Evolutionary conservation across 768 basidiomycete genomes (phyloP).

Genomic region (Boletus rufocinnamomeus): DNA sequence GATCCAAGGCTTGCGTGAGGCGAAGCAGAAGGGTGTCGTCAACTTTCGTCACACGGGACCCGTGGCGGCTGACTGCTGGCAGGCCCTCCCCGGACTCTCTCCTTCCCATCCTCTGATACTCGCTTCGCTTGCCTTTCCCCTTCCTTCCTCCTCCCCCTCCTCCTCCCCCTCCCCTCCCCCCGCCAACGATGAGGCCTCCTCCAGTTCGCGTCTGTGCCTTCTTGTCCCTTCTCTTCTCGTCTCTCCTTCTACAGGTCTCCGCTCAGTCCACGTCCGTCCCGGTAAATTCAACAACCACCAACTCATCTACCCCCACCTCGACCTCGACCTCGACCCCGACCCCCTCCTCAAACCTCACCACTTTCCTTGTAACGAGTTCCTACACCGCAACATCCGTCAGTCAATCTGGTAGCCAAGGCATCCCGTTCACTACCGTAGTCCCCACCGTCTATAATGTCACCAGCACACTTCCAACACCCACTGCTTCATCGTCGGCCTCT

Average conservation of each 20-base stretch:
- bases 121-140: background rate
- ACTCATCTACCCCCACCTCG: background rate
- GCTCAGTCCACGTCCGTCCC: conserved; percentile 39
- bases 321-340: background rate
- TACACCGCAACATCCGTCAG: conserved; percentile 50
- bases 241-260: conserved; percentile 34
- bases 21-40: conserved; percentile 6
- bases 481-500: conserved; percentile 47
- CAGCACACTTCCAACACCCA: conserved; percentile 49
- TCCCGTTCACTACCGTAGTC: conserved; percentile 53
- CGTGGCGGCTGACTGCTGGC: conserved; percentile 35
- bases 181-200: conserved; percentile 17
- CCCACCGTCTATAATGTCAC: conserved; percentile 68
- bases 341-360: conserved; percentile 40
- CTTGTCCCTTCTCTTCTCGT: conserved; percentile 31
- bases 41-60: conserved; percentile 21
- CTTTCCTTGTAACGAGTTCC: conserved; percentile 57
- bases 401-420: conserved; percentile 48
- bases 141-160: background rate
- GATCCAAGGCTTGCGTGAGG: background rate
- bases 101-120: background rate
- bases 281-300: conserved; percentile 21
- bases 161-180: background rate
- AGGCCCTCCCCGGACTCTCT: conserved; percentile 4
- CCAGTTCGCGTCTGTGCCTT: conserved; percentile 1